phyloP scores from a whole-genome alignment of 2,329 filamentous ascomycete species.

The Aspergillus unguis region DNA sequence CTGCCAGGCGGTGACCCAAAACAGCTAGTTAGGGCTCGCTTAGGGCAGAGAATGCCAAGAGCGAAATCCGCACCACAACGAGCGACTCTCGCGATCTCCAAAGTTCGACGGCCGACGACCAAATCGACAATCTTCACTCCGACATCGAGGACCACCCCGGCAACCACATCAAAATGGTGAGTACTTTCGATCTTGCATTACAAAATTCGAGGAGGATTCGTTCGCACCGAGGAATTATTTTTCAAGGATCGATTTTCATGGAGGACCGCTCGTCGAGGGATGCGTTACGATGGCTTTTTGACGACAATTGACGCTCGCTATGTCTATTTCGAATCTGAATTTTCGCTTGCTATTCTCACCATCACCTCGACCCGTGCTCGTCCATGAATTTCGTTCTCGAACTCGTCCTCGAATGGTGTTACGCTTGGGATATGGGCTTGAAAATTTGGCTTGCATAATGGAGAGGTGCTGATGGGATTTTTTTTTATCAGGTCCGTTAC shows the following conservation, averaged over 20 bases:
- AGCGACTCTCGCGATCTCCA: constrained; percentile 27
- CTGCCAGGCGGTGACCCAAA: constrained; percentile 24
- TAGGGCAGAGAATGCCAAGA: constrained; percentile 38
- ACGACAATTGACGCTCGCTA: constrained; percentile 1
- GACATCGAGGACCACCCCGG: constrained; percentile 43
- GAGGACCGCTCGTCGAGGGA: constrained; percentile 1
- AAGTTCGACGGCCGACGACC: constrained; percentile 33
- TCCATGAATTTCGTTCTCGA: neutral
- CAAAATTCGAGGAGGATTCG: constrained; percentile 2
- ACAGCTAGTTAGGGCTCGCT: constrained; percentile 40
- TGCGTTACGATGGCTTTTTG: neutral
- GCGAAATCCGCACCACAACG: constrained; percentile 41
- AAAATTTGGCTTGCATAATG: constrained; percentile 5
- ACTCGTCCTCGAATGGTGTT: too few relatives aligned
- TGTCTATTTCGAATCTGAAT: constrained; percentile 2
- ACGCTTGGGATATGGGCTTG: too few relatives aligned
- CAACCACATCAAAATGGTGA: constrained; percentile 48
- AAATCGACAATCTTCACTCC: constrained; percentile 39
- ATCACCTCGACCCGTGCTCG: constrained; percentile 4
- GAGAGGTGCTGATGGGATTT: constrained; percentile 28
- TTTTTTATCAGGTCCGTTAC: constrained; percentile 76
- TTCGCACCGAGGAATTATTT: too few relatives aligned
- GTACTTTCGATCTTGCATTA: constrained; percentile 18
- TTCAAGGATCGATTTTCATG: neutral
- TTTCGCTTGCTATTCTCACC: constrained; percentile 3